A percentile compares a stretch with the other conserved stretches of the same genome.
Evolutionary conservation across 352 stramenopile species (phyloP).

Genomic region (Hyaloperonospora brassicae): DNA sequence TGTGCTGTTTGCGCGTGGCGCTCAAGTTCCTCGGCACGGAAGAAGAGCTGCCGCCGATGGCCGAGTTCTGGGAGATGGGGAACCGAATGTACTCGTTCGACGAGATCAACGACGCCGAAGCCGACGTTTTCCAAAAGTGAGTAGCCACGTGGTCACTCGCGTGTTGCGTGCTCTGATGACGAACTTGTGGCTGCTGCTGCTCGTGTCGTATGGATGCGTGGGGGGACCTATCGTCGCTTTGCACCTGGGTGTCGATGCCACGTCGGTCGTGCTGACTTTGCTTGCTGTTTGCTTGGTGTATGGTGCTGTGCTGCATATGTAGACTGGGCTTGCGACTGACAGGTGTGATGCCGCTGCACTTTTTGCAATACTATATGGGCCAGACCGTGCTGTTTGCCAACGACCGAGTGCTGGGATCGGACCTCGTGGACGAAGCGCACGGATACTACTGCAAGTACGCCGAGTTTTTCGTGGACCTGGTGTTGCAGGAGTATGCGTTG

Average conservation of each 20-base stretch:
- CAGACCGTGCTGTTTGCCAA: slow-evolving; percentile 74
- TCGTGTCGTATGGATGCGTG: neutral
- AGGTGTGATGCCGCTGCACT: slow-evolving; percentile 67
- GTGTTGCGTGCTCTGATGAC: neutral
- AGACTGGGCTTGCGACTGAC: slow-evolving; percentile 71
- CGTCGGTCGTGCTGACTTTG: slow-evolving; percentile 16
- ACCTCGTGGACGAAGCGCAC: slow-evolving; percentile 67
- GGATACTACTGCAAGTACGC: slow-evolving; percentile 80
- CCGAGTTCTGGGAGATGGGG: slow-evolving; percentile 81
- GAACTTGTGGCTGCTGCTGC: slow-evolving; percentile 6
- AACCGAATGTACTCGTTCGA: slow-evolving; percentile 81
- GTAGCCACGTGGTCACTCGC: slow-evolving; percentile 12
- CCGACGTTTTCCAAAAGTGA: slow-evolving; percentile 39
- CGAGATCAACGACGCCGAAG: slow-evolving; percentile 72
- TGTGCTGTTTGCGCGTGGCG: slow-evolving; percentile 72
- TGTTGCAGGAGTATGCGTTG: slow-evolving; percentile 76
- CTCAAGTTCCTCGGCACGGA: slow-evolving; percentile 76
- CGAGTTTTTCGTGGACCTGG: slow-evolving; percentile 83
- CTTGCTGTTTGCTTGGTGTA: slow-evolving; percentile 5
- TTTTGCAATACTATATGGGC: slow-evolving; percentile 71
- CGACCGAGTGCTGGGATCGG: slow-evolving; percentile 62
- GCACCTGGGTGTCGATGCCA: too few relatives aligned
- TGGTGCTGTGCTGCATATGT: slow-evolving; percentile 12
- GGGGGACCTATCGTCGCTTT: neutral
- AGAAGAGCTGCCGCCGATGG: slow-evolving; percentile 70